phyloP scores from a whole-genome alignment of 2,329 filamentous ascomycete species.

The Colletotrichum tabaci region DNA sequence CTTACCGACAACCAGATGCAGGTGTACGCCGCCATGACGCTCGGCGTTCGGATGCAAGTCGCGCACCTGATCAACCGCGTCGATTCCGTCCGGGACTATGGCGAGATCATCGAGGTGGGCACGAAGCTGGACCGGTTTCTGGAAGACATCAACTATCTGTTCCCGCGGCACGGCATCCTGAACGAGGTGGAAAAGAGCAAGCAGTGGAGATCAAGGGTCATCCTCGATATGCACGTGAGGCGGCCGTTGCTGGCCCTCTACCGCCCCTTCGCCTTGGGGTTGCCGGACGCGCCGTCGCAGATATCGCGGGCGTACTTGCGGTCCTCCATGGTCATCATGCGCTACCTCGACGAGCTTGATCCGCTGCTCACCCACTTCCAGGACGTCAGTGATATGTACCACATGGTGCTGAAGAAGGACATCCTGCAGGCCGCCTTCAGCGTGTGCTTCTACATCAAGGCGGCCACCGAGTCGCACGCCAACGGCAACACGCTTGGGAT shows the following conservation, averaged over 20 bases:
- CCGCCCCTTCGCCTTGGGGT: constrained; percentile 68
- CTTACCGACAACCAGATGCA: constrained; percentile 69
- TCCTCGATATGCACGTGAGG: constrained; percentile 69
- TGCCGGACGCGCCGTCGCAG: constrained; percentile 63
- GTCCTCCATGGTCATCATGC: constrained; percentile 69
- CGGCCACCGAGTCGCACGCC: constrained; percentile 45
- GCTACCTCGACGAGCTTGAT: constrained; percentile 69
- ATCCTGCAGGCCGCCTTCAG: constrained; percentile 70
- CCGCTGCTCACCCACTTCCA: constrained; percentile 61
- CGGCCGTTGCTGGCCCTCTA: constrained; percentile 68
- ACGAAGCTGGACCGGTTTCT: constrained; percentile 67
- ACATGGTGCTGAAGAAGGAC: constrained; percentile 67
- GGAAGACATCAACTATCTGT: constrained; percentile 68
- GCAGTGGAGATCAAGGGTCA: constrained; percentile 65
- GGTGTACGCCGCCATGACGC: constrained; percentile 66
- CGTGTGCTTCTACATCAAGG: constrained; percentile 68
- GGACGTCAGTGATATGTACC: constrained; percentile 66
- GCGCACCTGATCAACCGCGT: constrained; percentile 66
- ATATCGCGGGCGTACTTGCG: constrained; percentile 68
- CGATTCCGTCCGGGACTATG: constrained; percentile 67
- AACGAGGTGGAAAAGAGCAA: constrained; percentile 62
- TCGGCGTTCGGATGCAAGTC: constrained; percentile 65
- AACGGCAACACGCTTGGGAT: constrained; percentile 35
- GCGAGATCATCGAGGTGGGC: constrained; percentile 67
- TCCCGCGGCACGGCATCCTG: constrained; percentile 61